Percentiles rank a stretch among this genome's conserved stretches.
phyloP scores from a whole-genome alignment of 2,329 filamentous ascomycete genomes.

The Fusarium oxysporum region DNA sequence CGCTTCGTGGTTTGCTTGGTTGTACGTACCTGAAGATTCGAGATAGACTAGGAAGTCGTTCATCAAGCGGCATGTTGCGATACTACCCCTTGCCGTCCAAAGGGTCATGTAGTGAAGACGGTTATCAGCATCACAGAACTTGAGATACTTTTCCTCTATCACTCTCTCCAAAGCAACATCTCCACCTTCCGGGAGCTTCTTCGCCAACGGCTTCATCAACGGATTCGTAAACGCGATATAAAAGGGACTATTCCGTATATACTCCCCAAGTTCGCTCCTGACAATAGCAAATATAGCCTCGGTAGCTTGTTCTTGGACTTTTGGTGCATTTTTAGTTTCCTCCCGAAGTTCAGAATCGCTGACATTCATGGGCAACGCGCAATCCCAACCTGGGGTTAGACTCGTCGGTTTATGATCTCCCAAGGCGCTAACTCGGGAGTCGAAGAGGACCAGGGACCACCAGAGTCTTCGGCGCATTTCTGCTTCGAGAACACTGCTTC shows the following conservation, averaged over 20 bases:
- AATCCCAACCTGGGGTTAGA: slow-evolving; percentile 56
- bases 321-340: slow-evolving; percentile 53
- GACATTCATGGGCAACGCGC: slow-evolving; percentile 56
- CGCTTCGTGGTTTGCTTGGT: slow-evolving; percentile 45
- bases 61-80: slow-evolving; percentile 63
- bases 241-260: slow-evolving; percentile 49
- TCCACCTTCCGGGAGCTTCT: slow-evolving; percentile 32
- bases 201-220: slow-evolving; percentile 44
- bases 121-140: slow-evolving; percentile 52
- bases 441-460: slow-evolving; percentile 70
- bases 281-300: slow-evolving; percentile 58
- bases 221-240: slow-evolving; percentile 53
- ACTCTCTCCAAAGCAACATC: slow-evolving; percentile 50
- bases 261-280: slow-evolving; percentile 55
- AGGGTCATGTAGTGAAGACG: slow-evolving; percentile 57
- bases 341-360: slow-evolving; percentile 59
- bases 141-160: slow-evolving; percentile 61
- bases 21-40: slow-evolving; percentile 33
- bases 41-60: slow-evolving; percentile 56
- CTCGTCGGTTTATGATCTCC: slow-evolving; percentile 50
- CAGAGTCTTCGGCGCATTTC: slow-evolving; percentile 72
- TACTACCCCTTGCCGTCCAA: slow-evolving; percentile 52
- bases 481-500: slow-evolving; percentile 57
- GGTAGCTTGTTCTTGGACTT: slow-evolving; percentile 46
- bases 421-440: slow-evolving; percentile 67